These are phyloP conservation scores for Aspergillus felis DNA, from an alignment of 2,329 filamentous ascomycete species.

Conservation along the genomic window DNA sequence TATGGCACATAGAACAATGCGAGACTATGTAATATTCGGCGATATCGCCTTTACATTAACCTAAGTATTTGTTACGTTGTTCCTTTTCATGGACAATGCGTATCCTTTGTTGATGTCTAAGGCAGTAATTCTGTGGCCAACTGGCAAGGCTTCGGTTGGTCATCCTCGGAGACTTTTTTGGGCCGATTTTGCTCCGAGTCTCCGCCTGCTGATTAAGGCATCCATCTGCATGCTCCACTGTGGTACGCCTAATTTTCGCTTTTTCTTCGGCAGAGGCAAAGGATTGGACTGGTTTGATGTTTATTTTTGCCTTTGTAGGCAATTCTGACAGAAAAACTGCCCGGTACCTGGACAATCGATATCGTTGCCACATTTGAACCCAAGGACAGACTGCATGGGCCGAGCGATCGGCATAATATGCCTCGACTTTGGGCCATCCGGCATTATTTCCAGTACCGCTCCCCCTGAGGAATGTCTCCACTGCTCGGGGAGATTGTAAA, in stretches of 20 bases:
- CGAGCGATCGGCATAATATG: not conserved
- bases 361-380: not conserved
- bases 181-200: not conserved
- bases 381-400: not conserved
- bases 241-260: not conserved
- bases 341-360: not conserved
- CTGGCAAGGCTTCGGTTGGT: not conserved
- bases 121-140: too few relatives aligned
- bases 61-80: too few relatives aligned
- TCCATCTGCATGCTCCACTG: not conserved
- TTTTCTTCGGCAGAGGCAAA: not conserved
- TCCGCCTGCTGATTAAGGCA: not conserved
- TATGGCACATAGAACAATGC: too few relatives aligned
- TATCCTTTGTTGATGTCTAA: too few relatives aligned
- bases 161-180: conserved; percentile 2
- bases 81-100: too few relatives aligned
- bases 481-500: not conserved
- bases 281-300: not conserved
- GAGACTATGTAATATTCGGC: too few relatives aligned
- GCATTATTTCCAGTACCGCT: too few relatives aligned
- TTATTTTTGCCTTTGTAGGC: not conserved
- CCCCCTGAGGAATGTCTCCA: not conserved
- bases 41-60: too few relatives aligned
- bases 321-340: not conserved
- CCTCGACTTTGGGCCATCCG: not conserved